Evolutionary conservation across 495 filamentous ascomycete species (phyloP).

Genomic region (Hypoxylon perforatum): DNA sequence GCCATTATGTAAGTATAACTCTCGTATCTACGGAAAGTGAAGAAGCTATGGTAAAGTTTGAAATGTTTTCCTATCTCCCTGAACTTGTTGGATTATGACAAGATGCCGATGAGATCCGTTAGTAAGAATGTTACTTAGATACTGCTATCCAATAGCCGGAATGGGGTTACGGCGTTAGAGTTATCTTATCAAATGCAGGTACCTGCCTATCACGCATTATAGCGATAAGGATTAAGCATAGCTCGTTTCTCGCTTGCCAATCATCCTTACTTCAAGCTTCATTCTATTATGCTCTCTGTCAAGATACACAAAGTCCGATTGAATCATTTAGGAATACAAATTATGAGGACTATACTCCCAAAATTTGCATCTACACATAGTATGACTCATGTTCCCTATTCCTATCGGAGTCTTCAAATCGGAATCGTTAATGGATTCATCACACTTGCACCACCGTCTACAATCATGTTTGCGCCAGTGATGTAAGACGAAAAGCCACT

Average conservation of each 20-base stretch:
- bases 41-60: conserved; percentile 12
- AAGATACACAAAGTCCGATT: too few relatives aligned
- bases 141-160: conserved; percentile 14
- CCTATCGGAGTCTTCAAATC: conserved; percentile 41
- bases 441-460: conserved; percentile 65
- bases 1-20: conserved; percentile 24
- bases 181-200: conserved; percentile 20
- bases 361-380: too few relatives aligned
- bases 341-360: background rate
- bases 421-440: conserved; percentile 60
- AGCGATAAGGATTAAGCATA: too few relatives aligned
- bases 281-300: too few relatives aligned
- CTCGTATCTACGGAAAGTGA: conserved; percentile 6
- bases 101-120: conserved; percentile 4
- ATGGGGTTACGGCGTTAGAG: conserved; percentile 9
- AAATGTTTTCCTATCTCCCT: background rate
- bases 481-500: conserved; percentile 68
- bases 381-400: background rate
- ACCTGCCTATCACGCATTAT: conserved; percentile 17
- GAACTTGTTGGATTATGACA: background rate
- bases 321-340: background rate
- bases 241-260: too few relatives aligned
- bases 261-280: too few relatives aligned
- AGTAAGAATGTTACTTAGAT: conserved; percentile 29
- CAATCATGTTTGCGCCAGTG: conserved; percentile 64